Percentiles rank a stretch among this genome's conserved stretches.
Evolutionary conservation across 75 land plant species (phyloP).

Genomic region (Pseudotsuga menziesii): DNA sequence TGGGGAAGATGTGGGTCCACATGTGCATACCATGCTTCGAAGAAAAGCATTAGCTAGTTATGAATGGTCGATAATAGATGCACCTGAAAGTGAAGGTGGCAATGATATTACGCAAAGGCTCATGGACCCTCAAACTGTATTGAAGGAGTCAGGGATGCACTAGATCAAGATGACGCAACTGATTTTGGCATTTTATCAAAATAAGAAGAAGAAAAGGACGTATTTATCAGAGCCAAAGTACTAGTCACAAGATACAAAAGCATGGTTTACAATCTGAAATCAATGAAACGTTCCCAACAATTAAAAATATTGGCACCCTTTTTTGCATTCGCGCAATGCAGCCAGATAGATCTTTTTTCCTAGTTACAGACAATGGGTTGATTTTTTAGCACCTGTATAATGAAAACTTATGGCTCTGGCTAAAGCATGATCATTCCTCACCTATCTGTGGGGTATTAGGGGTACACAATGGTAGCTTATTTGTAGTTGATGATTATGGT

Average conservation of each 20-base stretch:
- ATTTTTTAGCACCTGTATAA: constrained; percentile 49
- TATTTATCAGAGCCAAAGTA: not conserved
- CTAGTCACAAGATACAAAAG: constrained; percentile 2
- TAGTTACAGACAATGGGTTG: constrained; percentile 49
- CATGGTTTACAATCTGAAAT: constrained; percentile 1
- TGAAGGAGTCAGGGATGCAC: constrained; percentile 39
- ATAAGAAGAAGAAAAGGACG: constrained; percentile 23
- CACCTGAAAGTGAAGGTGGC: constrained; percentile 85
- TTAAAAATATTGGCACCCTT: constrained; percentile 18
- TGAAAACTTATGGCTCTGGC: constrained; percentile 65
- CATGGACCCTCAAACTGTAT: constrained; percentile 75
- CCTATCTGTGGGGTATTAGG: constrained; percentile 52
- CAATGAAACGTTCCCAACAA: constrained; percentile 18
- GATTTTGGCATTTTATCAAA: constrained; percentile 12
- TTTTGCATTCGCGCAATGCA: constrained; percentile 62
- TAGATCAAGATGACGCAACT: constrained; percentile 13
- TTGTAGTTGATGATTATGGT: constrained; percentile 49
- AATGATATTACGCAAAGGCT: constrained; percentile 70
- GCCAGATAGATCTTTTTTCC: constrained; percentile 57
- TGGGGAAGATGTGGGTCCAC: constrained; percentile 51
- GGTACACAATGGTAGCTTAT: constrained; percentile 67
- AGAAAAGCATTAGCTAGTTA: constrained; percentile 43
- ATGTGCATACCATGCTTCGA: constrained; percentile 10
- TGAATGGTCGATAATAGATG: constrained; percentile 71
- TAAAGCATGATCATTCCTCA: constrained; percentile 54